Percentiles rank a stretch among this genome's conserved stretches.
phyloP scores from a whole-genome alignment of 371 early-diverging fungal species.

The Apophysomyces trapeziformis region DNA sequence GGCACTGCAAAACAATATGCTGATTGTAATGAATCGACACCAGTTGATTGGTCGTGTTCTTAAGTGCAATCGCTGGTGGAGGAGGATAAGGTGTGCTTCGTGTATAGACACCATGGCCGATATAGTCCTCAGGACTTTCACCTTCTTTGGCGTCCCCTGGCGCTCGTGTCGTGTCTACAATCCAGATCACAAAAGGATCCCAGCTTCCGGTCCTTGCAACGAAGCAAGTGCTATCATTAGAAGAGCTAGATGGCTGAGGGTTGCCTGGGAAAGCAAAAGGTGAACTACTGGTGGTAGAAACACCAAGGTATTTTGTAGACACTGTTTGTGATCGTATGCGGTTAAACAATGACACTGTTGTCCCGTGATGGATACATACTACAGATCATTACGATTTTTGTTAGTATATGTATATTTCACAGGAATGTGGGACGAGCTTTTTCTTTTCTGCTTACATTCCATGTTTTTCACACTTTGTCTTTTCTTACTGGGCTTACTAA shows the following conservation, averaged over 20 bases:
- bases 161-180: slow-evolving; percentile 66
- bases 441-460: slow-evolving; percentile 39
- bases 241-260: slow-evolving; percentile 40
- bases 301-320: slow-evolving; percentile 79
- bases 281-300: slow-evolving; percentile 49
- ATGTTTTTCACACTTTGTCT: slow-evolving; percentile 79
- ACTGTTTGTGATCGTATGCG: slow-evolving; percentile 88
- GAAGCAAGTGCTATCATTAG: slow-evolving; percentile 68
- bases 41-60: slow-evolving; percentile 28
- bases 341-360: slow-evolving; percentile 82
- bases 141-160: slow-evolving; percentile 28
- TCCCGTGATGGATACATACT: slow-evolving; percentile 84
- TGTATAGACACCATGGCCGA: slow-evolving; percentile 26
- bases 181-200: slow-evolving; percentile 92
- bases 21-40: slow-evolving; percentile 63
- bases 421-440: not conserved
- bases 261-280: slow-evolving; percentile 31
- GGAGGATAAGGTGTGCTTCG: slow-evolving; percentile 42
- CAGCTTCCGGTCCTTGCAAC: slow-evolving; percentile 79
- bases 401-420: too few relatives aligned
- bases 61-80: slow-evolving; percentile 33
- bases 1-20: slow-evolving; percentile 75
- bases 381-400: slow-evolving; percentile 37
- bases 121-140: slow-evolving; percentile 27
- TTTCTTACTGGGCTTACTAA: slow-evolving; percentile 81